Evolutionary conservation across 805 yeast species (phyloP), one percentile per base, ranked within the genome.

Genomic region (Metschnikowia cubensis): DNA sequence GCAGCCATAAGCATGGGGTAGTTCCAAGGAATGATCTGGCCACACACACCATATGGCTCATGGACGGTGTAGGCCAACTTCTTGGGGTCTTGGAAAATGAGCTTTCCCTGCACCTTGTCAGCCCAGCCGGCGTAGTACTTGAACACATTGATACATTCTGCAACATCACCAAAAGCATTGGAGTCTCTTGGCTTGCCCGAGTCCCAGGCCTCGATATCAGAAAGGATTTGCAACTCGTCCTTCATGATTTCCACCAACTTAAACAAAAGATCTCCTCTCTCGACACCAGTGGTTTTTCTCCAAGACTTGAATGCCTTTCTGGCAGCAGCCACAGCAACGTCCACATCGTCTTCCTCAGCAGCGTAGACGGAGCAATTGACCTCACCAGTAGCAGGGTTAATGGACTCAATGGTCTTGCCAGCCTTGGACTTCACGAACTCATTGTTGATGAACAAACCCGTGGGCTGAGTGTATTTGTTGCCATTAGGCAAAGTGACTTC

Each of bases 11-110:
- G 71, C 53, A 74, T 58, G 13, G 89, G 88, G 63, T 81, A 84
- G 69, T 83, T 83, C 88, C 89, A 83, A 33, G 89, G 89, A 50
- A 84, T 81, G 57, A 83, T 81, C 64, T 82, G 84, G 11, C 83
- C 88, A 58, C 84, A 82, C 35, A 83, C 86, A 15, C 85, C 84
- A 45, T 73, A 64, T 5, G 89, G 85, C 61, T 85, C 87, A 56
- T 83, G 83, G 47, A 83, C 73, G 22, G 90, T 84, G 68, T 82
- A 83, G 34, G 87, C 87, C 59, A 85, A 72, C 63, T 75, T 76
- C 52, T 70, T 69, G 21, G 77, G 75, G 63, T 69, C 69, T 57
- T 68, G 67, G 58, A 71, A 72, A 56, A 73, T 72, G 42, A 58
- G 46, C 41, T 65, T 70, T 35, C 85, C 85, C 49, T 67, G 70